Evolutionary conservation across 805 yeast species (phyloP), one percentile per base, ranked within the genome.

Genomic region (Teunomyces pallodes): DNA sequence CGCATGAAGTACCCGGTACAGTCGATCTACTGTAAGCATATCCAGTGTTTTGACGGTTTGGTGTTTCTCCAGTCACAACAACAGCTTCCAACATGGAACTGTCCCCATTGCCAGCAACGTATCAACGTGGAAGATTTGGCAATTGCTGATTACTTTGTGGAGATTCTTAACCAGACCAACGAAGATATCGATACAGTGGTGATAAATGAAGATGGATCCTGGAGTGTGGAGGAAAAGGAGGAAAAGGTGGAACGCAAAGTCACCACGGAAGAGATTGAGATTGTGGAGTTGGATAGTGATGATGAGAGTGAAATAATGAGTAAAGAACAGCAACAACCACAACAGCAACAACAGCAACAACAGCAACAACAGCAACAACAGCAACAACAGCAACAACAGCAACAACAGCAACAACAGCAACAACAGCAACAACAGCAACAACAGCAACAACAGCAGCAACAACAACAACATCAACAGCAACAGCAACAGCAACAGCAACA

Each of bases 1-100:
- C 76, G 87, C 48, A 85, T 94, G 77, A 70, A 73, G 47, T 65
- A 77, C 45, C 98, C 99, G 0, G 80, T 83, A 1, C 80, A 89
- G 54, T 82, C 96, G 1, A 67, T 75, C 1, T 71, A 66, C 42
- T 94, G 99, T 67, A 70, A 77, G 31, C 99, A 94, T 66, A 68
- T 90, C 12, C 92, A 87, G 58, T 91, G 98, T 61, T 89, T 91
- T 63, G 99, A 94, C 66, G 91, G 88, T 0, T 64, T 75, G 31
- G 80, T 87, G 39, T 94, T 80, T 60, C 56, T 94, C 8, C 80
- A 82, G 58, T 74, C 90, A 39, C 98, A 92, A 62, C 74, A 75
- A 47, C 92, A 86, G 60, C 81, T 87, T 0, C 86, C 96, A 0
- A 80, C 87, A 0, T 92, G 97, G 97, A 69, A 70, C 45, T 94